A percentile compares a stretch with the other conserved stretches of the same genome.
phyloP scores from a whole-genome alignment of 2,329 filamentous ascomycete genomes.

The Penicillium crustosum region DNA sequence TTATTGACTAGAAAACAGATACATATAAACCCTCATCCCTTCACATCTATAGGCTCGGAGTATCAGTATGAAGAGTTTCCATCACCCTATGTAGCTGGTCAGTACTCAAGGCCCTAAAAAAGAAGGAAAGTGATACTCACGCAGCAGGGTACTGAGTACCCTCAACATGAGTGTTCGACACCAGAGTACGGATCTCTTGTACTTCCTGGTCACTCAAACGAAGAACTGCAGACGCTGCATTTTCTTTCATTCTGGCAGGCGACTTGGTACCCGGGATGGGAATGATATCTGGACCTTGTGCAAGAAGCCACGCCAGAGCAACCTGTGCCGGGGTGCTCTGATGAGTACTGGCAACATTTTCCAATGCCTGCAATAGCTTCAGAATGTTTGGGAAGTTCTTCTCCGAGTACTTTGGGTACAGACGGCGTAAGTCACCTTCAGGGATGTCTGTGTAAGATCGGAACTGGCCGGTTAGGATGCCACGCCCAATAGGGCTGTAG shows the following conservation, averaged over 20 bases:
- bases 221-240: conserved; percentile 2
- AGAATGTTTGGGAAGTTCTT: conserved; percentile 57
- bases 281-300: conserved; percentile 48
- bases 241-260: conserved; percentile 13
- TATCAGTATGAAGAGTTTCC: neutral
- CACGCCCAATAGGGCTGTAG: conserved; percentile 44
- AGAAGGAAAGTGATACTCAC: neutral
- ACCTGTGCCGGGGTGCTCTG: conserved; percentile 57
- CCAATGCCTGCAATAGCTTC: conserved; percentile 51
- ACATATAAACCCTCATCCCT: neutral
- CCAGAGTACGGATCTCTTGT: conserved; percentile 12
- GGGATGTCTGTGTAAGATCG: conserved; percentile 50
- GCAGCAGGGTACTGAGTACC: neutral
- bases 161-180: neutral
- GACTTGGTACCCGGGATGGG: conserved; percentile 30
- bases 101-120: neutral
- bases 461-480: conserved; percentile 39
- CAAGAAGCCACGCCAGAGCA: conserved; percentile 62
- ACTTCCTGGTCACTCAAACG: conserved; percentile 14
- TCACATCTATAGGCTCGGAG: neutral
- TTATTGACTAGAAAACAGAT: too few relatives aligned
- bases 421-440: conserved; percentile 48
- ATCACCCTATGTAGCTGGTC: neutral
- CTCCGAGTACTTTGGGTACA: conserved; percentile 48
- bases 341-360: conserved; percentile 53